These are phyloP conservation scores for Lepidium sativum DNA, from an alignment of 345 rosid genomes.

Conservation along the genomic window DNA sequence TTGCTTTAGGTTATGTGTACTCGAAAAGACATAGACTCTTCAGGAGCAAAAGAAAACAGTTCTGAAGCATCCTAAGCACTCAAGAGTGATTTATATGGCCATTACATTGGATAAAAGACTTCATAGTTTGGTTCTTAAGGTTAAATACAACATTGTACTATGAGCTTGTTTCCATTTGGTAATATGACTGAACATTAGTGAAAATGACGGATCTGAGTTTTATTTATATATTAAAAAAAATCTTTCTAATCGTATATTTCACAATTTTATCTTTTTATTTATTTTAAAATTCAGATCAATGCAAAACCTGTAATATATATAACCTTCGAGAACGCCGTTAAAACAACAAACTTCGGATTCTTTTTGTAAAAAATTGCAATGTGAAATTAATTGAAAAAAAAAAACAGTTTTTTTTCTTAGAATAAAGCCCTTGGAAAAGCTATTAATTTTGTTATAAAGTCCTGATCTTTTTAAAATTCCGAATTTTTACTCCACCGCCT, in stretches of 20 bases:
- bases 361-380: too few species aligned
- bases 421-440: not conserved
- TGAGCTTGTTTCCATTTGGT: slow-evolving; percentile 16
- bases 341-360: too few species aligned
- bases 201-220: not conserved
- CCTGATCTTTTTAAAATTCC: not conserved
- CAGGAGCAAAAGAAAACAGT: slow-evolving; percentile 84
- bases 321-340: too few species aligned
- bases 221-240: not conserved
- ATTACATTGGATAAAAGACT: slow-evolving; percentile 1
- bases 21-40: slow-evolving; percentile 59
- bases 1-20: slow-evolving; percentile 50
- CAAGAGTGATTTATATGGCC: not conserved
- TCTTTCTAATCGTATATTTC: too few species aligned
- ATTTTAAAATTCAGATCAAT: too few species aligned
- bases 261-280: too few species aligned
- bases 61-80: slow-evolving; percentile 37
- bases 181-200: not conserved
- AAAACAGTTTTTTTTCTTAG: too few species aligned
- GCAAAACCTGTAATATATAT: too few species aligned
- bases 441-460: not conserved
- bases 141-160: slow-evolving; percentile 15
- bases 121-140: slow-evolving; percentile 1
- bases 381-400: too few species aligned
- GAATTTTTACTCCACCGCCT: not conserved